phyloP scores from a whole-genome alignment of 495 filamentous ascomycete genomes.

The Aspergillus diversus region DNA sequence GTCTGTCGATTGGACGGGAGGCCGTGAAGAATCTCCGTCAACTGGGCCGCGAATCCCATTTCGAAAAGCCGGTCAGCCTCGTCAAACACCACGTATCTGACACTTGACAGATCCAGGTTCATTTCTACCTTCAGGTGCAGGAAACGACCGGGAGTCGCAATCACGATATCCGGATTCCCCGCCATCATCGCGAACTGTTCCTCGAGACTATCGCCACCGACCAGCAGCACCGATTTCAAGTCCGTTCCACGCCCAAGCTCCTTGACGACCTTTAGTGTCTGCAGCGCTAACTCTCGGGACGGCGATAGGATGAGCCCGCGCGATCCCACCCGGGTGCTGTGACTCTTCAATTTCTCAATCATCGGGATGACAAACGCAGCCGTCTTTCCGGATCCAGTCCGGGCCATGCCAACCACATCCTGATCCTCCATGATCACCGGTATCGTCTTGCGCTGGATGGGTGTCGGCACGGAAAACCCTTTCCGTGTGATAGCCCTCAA shows the following conservation, averaged over 20 bases:
- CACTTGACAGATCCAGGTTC: slow-evolving; percentile 81
- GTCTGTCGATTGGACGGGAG: slow-evolving; percentile 85
- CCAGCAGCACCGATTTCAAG: slow-evolving; percentile 81
- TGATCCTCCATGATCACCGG: slow-evolving; percentile 84
- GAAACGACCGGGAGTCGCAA: slow-evolving; percentile 95
- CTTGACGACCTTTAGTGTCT: slow-evolving; percentile 95
- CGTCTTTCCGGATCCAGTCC: slow-evolving; percentile 96
- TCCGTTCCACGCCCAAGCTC: slow-evolving; percentile 90
- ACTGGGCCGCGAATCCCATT: slow-evolving; percentile 93
- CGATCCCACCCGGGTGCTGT: slow-evolving; percentile 82
- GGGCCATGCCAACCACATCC: slow-evolving; percentile 96
- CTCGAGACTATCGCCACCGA: slow-evolving; percentile 94
- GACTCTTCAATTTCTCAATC: slow-evolving; percentile 91
- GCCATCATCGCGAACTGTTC: slow-evolving; percentile 95
- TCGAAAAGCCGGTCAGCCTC: slow-evolving; percentile 97
- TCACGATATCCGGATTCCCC: slow-evolving; percentile 91
- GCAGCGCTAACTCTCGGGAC: slow-evolving; percentile 87
- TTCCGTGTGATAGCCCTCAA: slow-evolving; percentile 89
- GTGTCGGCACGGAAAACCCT: slow-evolving; percentile 93
- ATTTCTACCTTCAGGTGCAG: slow-evolving; percentile 96
- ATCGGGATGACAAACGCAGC: slow-evolving; percentile 98
- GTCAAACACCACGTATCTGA: slow-evolving; percentile 93
- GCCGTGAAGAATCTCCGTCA: slow-evolving; percentile 90
- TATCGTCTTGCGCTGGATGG: slow-evolving; percentile 96
- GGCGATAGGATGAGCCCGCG: slow-evolving; percentile 87